phyloP scores from a whole-genome alignment of 805 yeast genomes.

The Candida gorgasii region DNA sequence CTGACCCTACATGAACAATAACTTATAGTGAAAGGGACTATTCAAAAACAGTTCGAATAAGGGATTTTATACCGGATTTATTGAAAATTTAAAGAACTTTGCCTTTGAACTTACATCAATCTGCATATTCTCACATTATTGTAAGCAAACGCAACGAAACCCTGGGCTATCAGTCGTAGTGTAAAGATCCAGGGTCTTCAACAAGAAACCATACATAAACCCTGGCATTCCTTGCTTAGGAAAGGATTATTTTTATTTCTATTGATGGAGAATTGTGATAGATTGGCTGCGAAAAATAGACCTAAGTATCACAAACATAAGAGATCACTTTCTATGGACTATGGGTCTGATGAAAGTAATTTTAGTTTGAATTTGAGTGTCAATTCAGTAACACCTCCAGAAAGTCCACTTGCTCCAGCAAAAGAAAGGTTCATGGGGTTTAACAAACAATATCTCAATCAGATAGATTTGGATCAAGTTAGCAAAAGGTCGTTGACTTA shows the following conservation, averaged over 20 bases:
- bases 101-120: not conserved
- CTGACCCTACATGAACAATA: too few species aligned
- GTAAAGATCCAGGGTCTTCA: not conserved
- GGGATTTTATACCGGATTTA: not conserved
- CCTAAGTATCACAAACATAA: not conserved
- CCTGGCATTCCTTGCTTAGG: not conserved
- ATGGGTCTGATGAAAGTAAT: slow-evolving; percentile 8
- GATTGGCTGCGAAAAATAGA: not conserved
- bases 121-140: not conserved
- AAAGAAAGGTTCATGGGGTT: not conserved
- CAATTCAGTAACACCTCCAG: slow-evolving; percentile 3
- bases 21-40: too few species aligned
- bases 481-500: slow-evolving; percentile 14
- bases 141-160: not conserved
- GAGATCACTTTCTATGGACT: slow-evolving; percentile 13
- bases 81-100: not conserved
- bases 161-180: not conserved
- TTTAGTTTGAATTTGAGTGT: slow-evolving; percentile 1
- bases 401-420: slow-evolving; percentile 1
- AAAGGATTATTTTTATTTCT: not conserved
- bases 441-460: not conserved
- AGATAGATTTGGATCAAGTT: slow-evolving; percentile 19
- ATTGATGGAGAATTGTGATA: not conserved
- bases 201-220: not conserved
- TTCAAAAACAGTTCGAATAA: too few species aligned